A percentile compares a stretch with the other conserved stretches of the same genome.
These are phyloP conservation scores for Auriscalpium vulgare DNA, from an alignment of 768 basidiomycete species.

Conservation along the genomic window DNA sequence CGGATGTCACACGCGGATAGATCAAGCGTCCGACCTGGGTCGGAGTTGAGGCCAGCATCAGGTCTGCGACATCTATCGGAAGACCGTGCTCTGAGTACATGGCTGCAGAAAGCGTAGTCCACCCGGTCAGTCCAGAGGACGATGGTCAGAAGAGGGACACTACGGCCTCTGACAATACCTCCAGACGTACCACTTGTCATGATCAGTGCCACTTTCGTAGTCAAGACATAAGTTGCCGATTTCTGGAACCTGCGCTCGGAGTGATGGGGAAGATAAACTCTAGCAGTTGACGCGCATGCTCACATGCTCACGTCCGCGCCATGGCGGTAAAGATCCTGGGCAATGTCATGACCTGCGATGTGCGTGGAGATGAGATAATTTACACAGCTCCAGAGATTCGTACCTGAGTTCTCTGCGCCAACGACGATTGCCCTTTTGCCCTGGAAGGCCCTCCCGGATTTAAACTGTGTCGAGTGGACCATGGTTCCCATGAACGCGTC, in stretches of 20 bases:
- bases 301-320: slow-evolving; percentile 17
- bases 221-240: background rate
- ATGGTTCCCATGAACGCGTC: slow-evolving; percentile 42
- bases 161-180: background rate
- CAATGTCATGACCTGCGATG: slow-evolving; percentile 27
- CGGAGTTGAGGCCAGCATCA: background rate
- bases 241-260: background rate
- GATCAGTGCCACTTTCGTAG: background rate
- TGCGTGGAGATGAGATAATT: background rate
- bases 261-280: background rate
- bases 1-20: background rate
- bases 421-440: slow-evolving; percentile 65
- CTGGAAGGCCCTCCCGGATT: slow-evolving; percentile 35
- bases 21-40: background rate
- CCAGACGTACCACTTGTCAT: background rate
- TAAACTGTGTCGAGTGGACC: slow-evolving; percentile 46
- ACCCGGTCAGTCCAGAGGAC: too few species aligned
- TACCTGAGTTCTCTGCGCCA: slow-evolving; percentile 59
- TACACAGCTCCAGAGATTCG: background rate
- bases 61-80: background rate
- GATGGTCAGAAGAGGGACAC: background rate
- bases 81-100: background rate
- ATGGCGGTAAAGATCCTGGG: slow-evolving; percentile 26
- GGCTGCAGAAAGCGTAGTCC: background rate
- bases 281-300: background rate